Percentiles rank a stretch among this genome's conserved stretches.
Evolutionary conservation across 495 filamentous ascomycete genomes (phyloP).

Genomic region (Aspergillus hancockii): DNA sequence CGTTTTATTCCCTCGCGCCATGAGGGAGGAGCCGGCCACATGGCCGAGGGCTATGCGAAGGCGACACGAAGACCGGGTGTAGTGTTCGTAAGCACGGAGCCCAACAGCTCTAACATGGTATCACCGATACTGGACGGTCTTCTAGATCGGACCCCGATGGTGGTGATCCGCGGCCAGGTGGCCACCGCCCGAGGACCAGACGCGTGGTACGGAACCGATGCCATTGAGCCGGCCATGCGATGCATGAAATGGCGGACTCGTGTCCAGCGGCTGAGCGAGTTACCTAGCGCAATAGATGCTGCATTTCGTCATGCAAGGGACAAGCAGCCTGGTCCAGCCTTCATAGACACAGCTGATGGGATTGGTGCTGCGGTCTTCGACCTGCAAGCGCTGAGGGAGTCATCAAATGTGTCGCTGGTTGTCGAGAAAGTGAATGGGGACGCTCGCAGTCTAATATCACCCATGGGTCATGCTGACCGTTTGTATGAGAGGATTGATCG

Average conservation of each 20-base stretch:
- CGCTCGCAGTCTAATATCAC: too few relatives aligned
- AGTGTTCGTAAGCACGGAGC: constrained; percentile 63
- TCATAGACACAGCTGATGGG: constrained; percentile 63
- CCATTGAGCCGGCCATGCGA: constrained; percentile 58
- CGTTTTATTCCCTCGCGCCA: constrained; percentile 64
- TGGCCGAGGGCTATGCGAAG: constrained; percentile 66
- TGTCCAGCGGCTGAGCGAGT: constrained; percentile 62
- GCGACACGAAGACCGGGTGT: constrained; percentile 63
- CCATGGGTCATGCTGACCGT: constrained; percentile 33
- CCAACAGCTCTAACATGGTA: constrained; percentile 61
- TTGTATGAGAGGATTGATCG: constrained; percentile 51
- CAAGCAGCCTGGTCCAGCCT: constrained; percentile 59
- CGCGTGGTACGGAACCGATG: constrained; percentile 65
- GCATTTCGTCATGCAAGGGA: constrained; percentile 65
- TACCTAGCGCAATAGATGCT: constrained; percentile 61
- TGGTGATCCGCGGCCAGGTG: constrained; percentile 64
- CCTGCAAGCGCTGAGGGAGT: constrained; percentile 54
- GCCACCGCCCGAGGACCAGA: constrained; percentile 57
- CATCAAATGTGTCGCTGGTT: constrained; percentile 41
- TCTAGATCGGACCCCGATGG: constrained; percentile 62
- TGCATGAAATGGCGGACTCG: constrained; percentile 68
- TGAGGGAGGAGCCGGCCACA: constrained; percentile 66
- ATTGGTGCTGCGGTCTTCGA: constrained; percentile 53
- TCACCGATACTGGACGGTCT: constrained; percentile 66
- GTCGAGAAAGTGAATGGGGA: not conserved